Evolutionary conservation across 2,329 filamentous ascomycete genomes (phyloP), one percentile per base, ranked within the genome.

Genomic region (Alternaria consortialis): DNA sequence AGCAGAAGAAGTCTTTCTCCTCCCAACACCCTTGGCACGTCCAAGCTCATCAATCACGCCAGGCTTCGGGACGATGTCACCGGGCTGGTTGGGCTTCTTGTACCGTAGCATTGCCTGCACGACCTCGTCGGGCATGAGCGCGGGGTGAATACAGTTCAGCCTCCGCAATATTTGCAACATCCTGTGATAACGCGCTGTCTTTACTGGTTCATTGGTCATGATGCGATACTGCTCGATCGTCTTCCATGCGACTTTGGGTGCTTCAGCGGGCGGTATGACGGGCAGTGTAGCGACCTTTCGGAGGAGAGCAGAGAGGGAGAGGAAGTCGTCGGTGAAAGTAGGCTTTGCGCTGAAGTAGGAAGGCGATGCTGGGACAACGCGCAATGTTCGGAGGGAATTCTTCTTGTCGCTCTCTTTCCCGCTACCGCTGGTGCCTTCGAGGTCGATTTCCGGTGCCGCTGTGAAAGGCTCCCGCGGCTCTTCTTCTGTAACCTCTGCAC

Each of bases 261-360:
- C 90, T 60, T 94, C 85, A 60, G 84, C 85, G 0, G 87, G 78
- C 1, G 87, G 80, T 11, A 94, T 81, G 4, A 84, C 86, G 7
- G 95, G 95, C 13, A 98, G 85, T 27, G 88, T 84, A 58, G 88
- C 85, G 77, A 95, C 90, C 79, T 88, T 90, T 54, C 88, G 87
- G 58, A 91, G 81, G 25, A 98, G 85, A 11, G 86, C 84, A 70
- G 92, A 87, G 48, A 99, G 85, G 46, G 84, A 82, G 67, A 98
- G 86, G 70, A 91, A 87, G 73, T 91, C 87, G 80, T 99, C 95
- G 80, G 90, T 95, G 84, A 97, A 97, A 56, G 86, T 84, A 2
- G 94, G 91, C 63, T 90, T 90, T 53, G 90, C 90, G 53, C 93
- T 94, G 83, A 98, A 99, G 82, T 99, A 99, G n/a, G 94, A 95